phyloP scores from a whole-genome alignment of 2,329 filamentous ascomycete genomes.

The Rutstroemia sp. region DNA sequence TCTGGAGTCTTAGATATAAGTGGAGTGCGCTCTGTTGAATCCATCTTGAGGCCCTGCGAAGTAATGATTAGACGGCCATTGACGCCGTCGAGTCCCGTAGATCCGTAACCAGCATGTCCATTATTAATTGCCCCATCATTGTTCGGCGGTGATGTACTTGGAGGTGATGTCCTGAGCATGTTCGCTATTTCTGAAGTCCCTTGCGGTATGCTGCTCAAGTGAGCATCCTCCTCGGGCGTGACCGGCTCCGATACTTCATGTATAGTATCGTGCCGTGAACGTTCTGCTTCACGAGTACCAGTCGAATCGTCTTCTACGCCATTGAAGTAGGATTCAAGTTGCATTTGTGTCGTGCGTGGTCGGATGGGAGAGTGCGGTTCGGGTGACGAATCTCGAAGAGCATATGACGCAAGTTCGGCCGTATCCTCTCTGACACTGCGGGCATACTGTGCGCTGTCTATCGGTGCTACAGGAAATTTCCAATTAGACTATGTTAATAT shows the following conservation, averaged over 20 bases:
- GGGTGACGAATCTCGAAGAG: slow-evolving; percentile 54
- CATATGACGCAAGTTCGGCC: slow-evolving; percentile 76
- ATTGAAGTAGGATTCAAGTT: slow-evolving; percentile 24
- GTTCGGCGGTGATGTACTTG: slow-evolving; percentile 17
- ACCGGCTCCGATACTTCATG: slow-evolving; percentile 53
- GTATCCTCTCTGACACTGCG: slow-evolving; percentile 79
- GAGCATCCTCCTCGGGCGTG: slow-evolving; percentile 37
- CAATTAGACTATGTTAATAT: not conserved
- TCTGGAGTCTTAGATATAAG: slow-evolving; percentile 18
- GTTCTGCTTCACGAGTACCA: slow-evolving; percentile 17
- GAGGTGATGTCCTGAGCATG: slow-evolving; percentile 37
- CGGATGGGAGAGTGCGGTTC: slow-evolving; percentile 25
- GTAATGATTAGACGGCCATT: slow-evolving; percentile 21
- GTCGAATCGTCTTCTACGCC: slow-evolving; percentile 19
- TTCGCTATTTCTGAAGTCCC: slow-evolving; percentile 41
- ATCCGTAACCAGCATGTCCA: slow-evolving; percentile 8
- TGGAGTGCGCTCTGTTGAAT: slow-evolving; percentile 26
- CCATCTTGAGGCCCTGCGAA: slow-evolving; percentile 17
- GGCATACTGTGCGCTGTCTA: slow-evolving; percentile 68
- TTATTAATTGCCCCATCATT: slow-evolving; percentile 4
- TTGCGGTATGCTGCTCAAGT: slow-evolving; percentile 26
- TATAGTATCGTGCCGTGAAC: slow-evolving; percentile 42
- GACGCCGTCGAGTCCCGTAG: slow-evolving; percentile 1
- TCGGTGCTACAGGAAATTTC: slow-evolving; percentile 33
- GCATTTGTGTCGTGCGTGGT: slow-evolving; percentile 16